These are phyloP conservation scores for Gynostemma pentaphyllum DNA, from an alignment of 306 rosid genomes.

Conservation along the genomic window DNA sequence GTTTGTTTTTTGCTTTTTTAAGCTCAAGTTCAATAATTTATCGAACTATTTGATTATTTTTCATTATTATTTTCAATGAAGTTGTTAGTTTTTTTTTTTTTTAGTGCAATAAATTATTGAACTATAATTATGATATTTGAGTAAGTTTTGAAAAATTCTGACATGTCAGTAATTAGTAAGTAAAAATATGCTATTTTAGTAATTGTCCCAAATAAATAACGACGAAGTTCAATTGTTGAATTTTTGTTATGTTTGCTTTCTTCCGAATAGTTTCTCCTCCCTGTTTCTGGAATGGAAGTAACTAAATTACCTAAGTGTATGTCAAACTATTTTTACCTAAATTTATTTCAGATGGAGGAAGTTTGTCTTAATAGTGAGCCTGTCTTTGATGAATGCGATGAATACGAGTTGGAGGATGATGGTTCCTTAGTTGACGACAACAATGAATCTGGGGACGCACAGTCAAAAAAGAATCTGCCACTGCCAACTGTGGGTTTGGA, in stretches of 20 bases:
- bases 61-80: too few species aligned
- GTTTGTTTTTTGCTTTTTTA: too few species aligned
- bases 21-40: too few species aligned
- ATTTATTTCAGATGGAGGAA: slow-evolving; percentile 61
- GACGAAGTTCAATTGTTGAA: neutral
- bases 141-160: too few species aligned
- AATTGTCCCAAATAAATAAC: neutral
- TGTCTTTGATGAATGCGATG: slow-evolving; percentile 38
- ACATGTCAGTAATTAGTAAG: too few species aligned
- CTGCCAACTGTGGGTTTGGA: slow-evolving; percentile 60
- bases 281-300: neutral
- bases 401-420: slow-evolving; percentile 37
- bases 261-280: neutral
- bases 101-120: too few species aligned
- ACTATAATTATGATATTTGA: too few species aligned
- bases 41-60: too few species aligned
- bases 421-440: slow-evolving; percentile 23
- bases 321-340: neutral
- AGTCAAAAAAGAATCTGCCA: slow-evolving; percentile 22
- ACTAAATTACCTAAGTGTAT: neutral
- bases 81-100: too few species aligned
- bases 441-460: slow-evolving; percentile 28
- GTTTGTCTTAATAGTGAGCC: slow-evolving; percentile 60
- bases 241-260: neutral
- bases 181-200: too few species aligned